Base-by-base conservation (phyloP, 495 filamentous ascomycete species). In the Talaromyces adpressus region DNA sequence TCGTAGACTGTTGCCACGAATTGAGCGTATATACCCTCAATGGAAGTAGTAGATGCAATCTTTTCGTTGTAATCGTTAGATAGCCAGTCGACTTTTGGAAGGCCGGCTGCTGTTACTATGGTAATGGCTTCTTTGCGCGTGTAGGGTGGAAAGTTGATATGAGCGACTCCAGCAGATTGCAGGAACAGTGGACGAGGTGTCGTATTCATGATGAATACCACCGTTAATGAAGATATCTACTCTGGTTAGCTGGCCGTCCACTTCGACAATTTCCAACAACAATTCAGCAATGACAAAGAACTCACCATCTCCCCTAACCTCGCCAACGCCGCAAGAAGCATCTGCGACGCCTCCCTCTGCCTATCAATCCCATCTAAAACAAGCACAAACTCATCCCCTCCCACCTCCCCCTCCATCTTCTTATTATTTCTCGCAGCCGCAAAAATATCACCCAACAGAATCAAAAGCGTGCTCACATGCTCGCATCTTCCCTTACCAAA, bases 281-380 rank as follows among this genome's bases (percentile, higher is more conserved):
- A 25, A 2, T 25, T 25, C 25, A 25, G 25, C 22, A 29, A 41
- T 22, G 25, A 25, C 25, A 25, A 25, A 25, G 25, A 25, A 79
- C 87, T 67, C 75, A 91, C 91, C 61, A 87, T 77, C 71, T 96
- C 91, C 39, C 90, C 89, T 59, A 96, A 73, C 51, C 91, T 81
- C 32, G 87, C 89, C 45, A 96, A 73, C 7, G 89, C 91, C n/a
- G 92, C 85, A n/a, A 97, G 74, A 1, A 97, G 73, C 0, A 91
- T 97, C 11, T 84, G 83, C 3, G 89, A 82, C 8, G 89, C 84
- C 63, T 98, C 95, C 67, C 91, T 78, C 75, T 95, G 92, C 53
- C 80, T 84, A 71, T 98, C 94, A 62, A 97, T 90, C n/a, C 86
- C 90, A 75, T 98, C 95, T 63, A 97, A 84, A 30, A 95, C 91